phyloP scores from a whole-genome alignment of 768 basidiomycete species.

The Boletus subcaerulescens region DNA sequence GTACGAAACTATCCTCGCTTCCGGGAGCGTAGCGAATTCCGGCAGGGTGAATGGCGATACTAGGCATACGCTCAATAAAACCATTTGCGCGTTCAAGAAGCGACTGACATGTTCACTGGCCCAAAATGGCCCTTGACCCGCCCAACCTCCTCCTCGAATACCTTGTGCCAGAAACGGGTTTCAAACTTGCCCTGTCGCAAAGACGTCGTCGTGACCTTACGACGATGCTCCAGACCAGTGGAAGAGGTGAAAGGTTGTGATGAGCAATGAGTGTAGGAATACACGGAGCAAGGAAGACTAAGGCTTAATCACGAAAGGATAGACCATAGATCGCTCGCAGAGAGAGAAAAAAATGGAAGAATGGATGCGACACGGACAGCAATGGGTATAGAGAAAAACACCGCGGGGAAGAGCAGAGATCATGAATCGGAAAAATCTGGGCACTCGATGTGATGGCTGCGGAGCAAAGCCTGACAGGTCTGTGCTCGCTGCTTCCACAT shows the following conservation, averaged over 20 bases:
- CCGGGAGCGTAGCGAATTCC: too few species aligned
- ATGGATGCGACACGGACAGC: background rate
- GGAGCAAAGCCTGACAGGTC: constrained; percentile 49
- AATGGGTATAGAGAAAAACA: constrained; percentile 12
- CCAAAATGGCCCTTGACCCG: too few species aligned
- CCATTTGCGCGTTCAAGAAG: too few species aligned
- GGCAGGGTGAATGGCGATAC: too few species aligned
- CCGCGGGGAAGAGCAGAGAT: background rate
- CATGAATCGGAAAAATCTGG: constrained; percentile 45
- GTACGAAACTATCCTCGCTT: too few species aligned
- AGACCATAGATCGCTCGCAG: background rate
- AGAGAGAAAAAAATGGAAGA: constrained; percentile 6
- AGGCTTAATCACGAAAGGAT: constrained; percentile 10
- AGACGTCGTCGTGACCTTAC: too few species aligned
- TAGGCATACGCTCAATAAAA: too few species aligned
- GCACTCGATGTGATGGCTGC: constrained; percentile 54
- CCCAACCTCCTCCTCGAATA: too few species aligned
- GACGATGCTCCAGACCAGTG: constrained; percentile 56
- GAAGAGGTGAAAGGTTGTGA: constrained; percentile 32
- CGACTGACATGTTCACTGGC: too few species aligned
- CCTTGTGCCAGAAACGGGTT: too few species aligned
- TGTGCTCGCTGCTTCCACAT: constrained; percentile 58
- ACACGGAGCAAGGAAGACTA: constrained; percentile 46
- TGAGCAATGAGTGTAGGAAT: constrained; percentile 11
- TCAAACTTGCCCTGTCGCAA: too few species aligned